Evolutionary conservation across 441 rosid species (phyloP).

Genomic region (Pelargonium myrrhifolium): DNA sequence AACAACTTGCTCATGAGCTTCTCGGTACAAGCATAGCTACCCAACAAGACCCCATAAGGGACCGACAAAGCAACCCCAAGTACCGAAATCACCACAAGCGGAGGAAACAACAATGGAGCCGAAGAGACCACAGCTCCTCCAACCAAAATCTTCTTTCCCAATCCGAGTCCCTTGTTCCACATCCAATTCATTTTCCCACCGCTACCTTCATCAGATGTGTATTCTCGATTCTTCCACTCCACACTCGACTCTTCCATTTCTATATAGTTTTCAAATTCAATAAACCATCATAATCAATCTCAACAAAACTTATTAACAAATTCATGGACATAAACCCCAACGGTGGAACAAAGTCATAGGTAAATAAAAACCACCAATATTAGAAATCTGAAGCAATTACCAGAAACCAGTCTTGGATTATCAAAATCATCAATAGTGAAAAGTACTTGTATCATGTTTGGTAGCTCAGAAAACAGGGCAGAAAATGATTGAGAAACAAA

Average conservation of each 20-base stretch:
- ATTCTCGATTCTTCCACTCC: slow-evolving; percentile 31
- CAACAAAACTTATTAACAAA: neutral
- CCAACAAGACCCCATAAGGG: slow-evolving; percentile 61
- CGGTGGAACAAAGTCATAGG: too few species aligned
- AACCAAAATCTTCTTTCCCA: slow-evolving; percentile 60
- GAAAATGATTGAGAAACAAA: neutral
- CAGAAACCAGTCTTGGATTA: neutral
- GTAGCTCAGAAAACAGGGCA: neutral
- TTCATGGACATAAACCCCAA: neutral
- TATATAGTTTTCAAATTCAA: neutral
- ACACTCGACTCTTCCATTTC: slow-evolving; percentile 14
- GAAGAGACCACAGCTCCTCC: slow-evolving; percentile 54
- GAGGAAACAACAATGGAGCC: slow-evolving; percentile 62
- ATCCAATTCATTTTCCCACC: slow-evolving; percentile 37
- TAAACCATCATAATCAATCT: neutral
- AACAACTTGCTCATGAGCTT: slow-evolving; percentile 59
- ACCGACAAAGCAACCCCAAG: slow-evolving; percentile 56
- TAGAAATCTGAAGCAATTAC: too few species aligned
- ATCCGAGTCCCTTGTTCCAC: slow-evolving; percentile 36
- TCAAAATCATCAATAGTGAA: neutral
- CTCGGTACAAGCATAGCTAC: slow-evolving; percentile 66
- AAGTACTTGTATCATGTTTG: neutral
- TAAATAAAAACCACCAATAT: too few species aligned
- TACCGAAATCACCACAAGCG: slow-evolving; percentile 46
- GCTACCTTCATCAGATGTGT: slow-evolving; percentile 20